These are phyloP conservation scores for Cunninghamia lanceolata DNA, from an alignment of 75 land plant species.

Conservation along the genomic window DNA sequence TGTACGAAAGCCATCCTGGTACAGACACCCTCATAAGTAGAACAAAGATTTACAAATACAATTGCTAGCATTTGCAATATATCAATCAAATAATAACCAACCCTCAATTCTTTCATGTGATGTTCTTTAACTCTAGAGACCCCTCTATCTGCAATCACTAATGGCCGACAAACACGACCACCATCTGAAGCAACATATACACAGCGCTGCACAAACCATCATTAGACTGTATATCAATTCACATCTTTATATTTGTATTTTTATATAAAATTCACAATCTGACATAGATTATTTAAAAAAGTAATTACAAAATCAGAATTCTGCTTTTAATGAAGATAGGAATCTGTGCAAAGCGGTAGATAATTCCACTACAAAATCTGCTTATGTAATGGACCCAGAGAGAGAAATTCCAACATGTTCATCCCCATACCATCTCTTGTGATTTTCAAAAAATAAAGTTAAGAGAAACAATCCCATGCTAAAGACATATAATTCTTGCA, in stretches of 20 bases:
- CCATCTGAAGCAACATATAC: conserved; percentile 98
- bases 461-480: too few species aligned
- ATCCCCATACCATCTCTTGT: neutral
- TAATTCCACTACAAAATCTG: neutral
- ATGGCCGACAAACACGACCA: conserved; percentile 98
- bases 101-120: conserved; percentile 96
- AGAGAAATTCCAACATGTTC: neutral
- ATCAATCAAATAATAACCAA: conserved; percentile 18
- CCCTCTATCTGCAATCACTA: conserved; percentile 95
- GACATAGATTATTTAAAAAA: neutral
- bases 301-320: neutral
- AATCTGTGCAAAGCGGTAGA: neutral
- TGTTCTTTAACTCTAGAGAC: conserved; percentile 89
- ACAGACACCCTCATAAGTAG: neutral
- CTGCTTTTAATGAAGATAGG: neutral
- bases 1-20: conserved; percentile 81
- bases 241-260: neutral
- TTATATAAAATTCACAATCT: neutral
- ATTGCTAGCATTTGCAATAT: neutral
- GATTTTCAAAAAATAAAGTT: neutral
- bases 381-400: neutral
- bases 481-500: too few species aligned
- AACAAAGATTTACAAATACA: conserved; percentile 6
- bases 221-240: neutral
- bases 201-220: conserved; percentile 57